Conservation (phyloP, 2,329 filamentous ascomycete species). For the Lasiodiplodia citricola region DNA sequence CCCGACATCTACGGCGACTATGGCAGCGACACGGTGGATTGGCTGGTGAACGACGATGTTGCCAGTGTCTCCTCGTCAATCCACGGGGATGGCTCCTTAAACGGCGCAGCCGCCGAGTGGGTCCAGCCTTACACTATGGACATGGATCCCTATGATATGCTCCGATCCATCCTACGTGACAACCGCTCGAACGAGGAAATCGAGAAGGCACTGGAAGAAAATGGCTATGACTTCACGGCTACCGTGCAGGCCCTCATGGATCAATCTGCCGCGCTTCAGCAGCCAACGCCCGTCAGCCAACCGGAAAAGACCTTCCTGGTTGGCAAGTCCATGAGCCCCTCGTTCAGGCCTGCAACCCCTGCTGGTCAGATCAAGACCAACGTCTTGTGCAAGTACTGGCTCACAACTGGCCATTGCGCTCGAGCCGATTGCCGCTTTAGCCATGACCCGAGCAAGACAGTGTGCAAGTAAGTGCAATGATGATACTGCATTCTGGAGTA, state of each 20-base stretch:
- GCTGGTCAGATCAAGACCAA: constrained; percentile 78
- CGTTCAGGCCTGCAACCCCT: constrained; percentile 75
- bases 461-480: constrained; percentile 84
- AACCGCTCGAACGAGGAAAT: constrained; percentile 92
- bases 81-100: constrained; percentile 72
- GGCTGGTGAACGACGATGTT: constrained; percentile 89
- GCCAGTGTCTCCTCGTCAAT: constrained; percentile 78
- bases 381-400: constrained; percentile 95
- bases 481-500: constrained; percentile 2
- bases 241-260: constrained; percentile 92
- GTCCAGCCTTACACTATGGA: constrained; percentile 72
- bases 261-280: constrained; percentile 56
- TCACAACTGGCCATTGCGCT: constrained; percentile 93
- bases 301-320: constrained; percentile 74
- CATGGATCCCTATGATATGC: constrained; percentile 98
- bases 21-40: constrained; percentile 93
- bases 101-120: constrained; percentile 82
- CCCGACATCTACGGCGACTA: constrained; percentile 89
- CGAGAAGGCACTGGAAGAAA: constrained; percentile 83
- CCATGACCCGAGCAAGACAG: constrained; percentile 91
- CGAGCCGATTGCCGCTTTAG: constrained; percentile 96
- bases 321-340: constrained; percentile 84
- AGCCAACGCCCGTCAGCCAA: constrained; percentile 52
- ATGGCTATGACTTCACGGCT: constrained; percentile 91
- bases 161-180: constrained; percentile 91